A percentile compares a stretch with the other conserved stretches of the same genome.
Evolutionary conservation across 1,284 basidiomycete genomes (phyloP).

Genomic region (Anthracocystis setariae): DNA sequence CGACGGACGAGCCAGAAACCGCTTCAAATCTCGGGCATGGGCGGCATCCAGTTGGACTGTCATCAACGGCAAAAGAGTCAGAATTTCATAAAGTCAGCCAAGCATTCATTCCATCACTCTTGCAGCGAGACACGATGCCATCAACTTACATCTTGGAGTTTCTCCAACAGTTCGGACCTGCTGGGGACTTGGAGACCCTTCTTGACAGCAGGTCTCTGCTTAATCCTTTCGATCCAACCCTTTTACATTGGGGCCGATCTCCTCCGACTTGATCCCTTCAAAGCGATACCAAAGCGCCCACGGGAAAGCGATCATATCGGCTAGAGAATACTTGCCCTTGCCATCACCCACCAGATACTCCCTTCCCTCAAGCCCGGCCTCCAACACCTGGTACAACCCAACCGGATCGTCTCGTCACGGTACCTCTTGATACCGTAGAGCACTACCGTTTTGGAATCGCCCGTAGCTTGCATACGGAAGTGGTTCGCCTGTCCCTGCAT

Average conservation of each 20-base stretch:
- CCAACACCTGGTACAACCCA: conserved; percentile 54
- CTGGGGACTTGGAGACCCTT: conserved; percentile 32
- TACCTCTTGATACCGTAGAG: conserved; percentile 56
- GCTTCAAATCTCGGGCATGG: conserved; percentile 44
- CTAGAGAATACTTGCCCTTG: conserved; percentile 54
- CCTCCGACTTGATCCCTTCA: conserved; percentile 32
- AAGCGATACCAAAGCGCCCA: conserved; percentile 46
- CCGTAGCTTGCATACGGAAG: conserved; percentile 49
- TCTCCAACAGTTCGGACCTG: conserved; percentile 29
- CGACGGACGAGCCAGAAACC: too few relatives aligned
- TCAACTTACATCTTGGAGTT: conserved; percentile 44
- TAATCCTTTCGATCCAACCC: conserved; percentile 46
- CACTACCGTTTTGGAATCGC: conserved; percentile 45
- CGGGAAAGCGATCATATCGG: conserved; percentile 51
- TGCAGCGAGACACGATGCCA: too few relatives aligned
- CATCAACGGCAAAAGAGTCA: not conserved
- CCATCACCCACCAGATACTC: conserved; percentile 59
- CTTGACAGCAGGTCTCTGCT: conserved; percentile 31
- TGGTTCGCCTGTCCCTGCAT: conserved; percentile 59
- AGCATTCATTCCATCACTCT: too few relatives aligned
- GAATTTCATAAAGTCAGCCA: not conserved
- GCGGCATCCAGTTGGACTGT: conserved; percentile 50
- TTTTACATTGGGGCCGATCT: conserved; percentile 40
- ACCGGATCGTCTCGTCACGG: conserved; percentile 49
- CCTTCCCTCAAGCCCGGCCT: conserved; percentile 38